These are phyloP conservation scores for Pythium dissimile DNA, from an alignment of 352 stramenopile genomes.

Conservation along the genomic window DNA sequence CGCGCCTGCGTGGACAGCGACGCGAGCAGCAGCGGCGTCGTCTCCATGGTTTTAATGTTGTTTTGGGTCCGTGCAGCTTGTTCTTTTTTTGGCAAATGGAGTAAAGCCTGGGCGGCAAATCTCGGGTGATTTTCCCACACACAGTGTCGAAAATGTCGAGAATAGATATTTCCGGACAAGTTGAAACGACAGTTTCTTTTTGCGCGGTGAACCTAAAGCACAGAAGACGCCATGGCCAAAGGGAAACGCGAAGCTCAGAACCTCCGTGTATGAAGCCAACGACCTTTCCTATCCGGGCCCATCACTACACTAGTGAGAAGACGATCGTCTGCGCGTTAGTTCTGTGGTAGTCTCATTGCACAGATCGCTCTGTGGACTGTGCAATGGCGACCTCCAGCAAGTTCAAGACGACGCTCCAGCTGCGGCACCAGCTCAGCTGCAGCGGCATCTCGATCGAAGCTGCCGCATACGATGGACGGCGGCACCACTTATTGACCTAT, in stretches of 20 bases:
- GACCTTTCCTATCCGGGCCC: no score
- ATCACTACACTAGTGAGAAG: no score
- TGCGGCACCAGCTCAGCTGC: slow-evolving; percentile 68
- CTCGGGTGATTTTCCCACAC: no score
- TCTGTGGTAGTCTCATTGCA: background rate
- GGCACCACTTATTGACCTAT: slow-evolving; percentile 72
- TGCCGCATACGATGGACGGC: slow-evolving; percentile 54
- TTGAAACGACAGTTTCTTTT: slow-evolving; percentile 10
- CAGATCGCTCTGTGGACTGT: background rate
- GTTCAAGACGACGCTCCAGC: slow-evolving; percentile 53
- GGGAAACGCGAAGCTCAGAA: no score
- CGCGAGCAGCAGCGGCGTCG: background rate
- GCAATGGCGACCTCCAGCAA: slow-evolving; percentile 1
- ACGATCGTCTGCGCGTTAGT: background rate
- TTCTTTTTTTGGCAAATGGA: no score
- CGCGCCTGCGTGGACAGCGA: background rate
- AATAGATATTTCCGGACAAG: background rate
- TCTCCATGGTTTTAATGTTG: background rate
- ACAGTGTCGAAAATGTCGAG: slow-evolving; percentile 16
- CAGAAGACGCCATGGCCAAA: no score
- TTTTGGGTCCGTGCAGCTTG: background rate
- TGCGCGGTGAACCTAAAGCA: no score
- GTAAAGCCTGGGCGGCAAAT: no score
- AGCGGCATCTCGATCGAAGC: slow-evolving; percentile 49
- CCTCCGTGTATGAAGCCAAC: no score